These are phyloP conservation scores for Didymella glomerata DNA, from an alignment of 2,329 filamentous ascomycete species.

Conservation along the genomic window DNA sequence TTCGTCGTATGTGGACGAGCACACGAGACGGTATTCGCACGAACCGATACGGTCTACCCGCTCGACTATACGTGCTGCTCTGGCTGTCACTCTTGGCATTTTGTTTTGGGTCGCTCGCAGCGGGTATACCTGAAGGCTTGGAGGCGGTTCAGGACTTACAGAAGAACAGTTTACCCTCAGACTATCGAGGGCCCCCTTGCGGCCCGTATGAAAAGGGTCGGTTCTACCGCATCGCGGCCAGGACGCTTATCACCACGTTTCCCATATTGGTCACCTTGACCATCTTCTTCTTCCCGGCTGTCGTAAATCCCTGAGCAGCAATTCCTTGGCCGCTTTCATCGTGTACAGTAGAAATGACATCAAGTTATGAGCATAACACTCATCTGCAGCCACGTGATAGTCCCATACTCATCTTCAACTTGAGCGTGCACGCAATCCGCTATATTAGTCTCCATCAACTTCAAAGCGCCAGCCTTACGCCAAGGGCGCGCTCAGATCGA, in stretches of 20 bases:
- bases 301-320: conserved; percentile 6
- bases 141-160: conserved; percentile 1
- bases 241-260: conserved; percentile 1
- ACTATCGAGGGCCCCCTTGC: conserved; percentile 8
- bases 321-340: no score
- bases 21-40: conserved; percentile 14
- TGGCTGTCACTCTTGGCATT: conserved; percentile 1
- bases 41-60: conserved; percentile 17
- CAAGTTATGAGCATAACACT: background rate
- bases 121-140: conserved; percentile 12
- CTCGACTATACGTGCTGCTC: conserved; percentile 4
- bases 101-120: background rate
- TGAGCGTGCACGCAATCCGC: background rate
- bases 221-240: conserved; percentile 13
- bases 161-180: background rate
- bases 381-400: background rate
- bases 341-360: background rate
- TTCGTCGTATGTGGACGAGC: conserved; percentile 4
- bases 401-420: background rate
- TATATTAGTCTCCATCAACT: background rate
- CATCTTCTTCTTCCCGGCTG: conserved; percentile 22
- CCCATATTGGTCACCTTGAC: conserved; percentile 13
- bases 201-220: background rate
- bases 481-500: conserved; percentile 10
- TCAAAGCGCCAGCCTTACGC: conserved; percentile 5